These are phyloP conservation scores for Amanita fuliginea DNA, from an alignment of 768 basidiomycete genomes.

Conservation along the genomic window DNA sequence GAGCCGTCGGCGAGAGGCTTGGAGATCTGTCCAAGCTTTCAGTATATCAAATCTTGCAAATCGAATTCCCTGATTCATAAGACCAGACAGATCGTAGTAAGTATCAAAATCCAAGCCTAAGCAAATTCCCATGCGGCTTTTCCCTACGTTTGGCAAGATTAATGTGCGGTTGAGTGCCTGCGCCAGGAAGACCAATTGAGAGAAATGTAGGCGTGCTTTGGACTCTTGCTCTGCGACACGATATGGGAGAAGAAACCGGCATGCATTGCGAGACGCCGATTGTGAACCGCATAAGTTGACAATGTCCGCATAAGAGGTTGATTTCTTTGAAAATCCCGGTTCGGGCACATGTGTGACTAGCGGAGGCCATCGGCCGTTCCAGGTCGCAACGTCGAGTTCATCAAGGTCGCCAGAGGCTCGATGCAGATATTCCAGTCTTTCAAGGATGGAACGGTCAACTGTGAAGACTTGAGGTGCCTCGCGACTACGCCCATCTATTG, in stretches of 20 bases:
- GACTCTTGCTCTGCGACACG: constrained; percentile 48
- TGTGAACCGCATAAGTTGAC: background rate
- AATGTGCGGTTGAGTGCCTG: constrained; percentile 39
- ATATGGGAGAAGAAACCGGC: constrained; percentile 38
- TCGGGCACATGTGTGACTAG: constrained; percentile 24
- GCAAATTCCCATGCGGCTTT: constrained; percentile 43
- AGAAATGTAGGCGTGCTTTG: constrained; percentile 44
- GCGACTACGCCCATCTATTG: background rate
- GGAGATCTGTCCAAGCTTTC: constrained; percentile 9
- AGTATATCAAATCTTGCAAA: background rate
- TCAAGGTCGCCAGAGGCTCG: constrained; percentile 8
- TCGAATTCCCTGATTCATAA: constrained; percentile 3
- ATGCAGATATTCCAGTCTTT: constrained; percentile 15
- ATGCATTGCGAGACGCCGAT: constrained; percentile 11
- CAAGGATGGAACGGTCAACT: constrained; percentile 17
- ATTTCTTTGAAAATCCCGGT: background rate
- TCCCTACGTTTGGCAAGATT: constrained; percentile 51
- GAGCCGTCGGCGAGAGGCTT: constrained; percentile 8
- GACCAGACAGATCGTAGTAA: constrained; percentile 33
- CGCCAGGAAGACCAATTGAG: constrained; percentile 40
- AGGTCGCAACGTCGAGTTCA: background rate
- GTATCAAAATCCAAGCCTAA: constrained; percentile 33
- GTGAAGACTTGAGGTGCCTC: constrained; percentile 6
- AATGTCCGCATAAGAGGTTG: background rate
- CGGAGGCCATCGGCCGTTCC: constrained; percentile 18